Evolutionary conservation across 305 asterid species (phyloP).

Genomic region (Stenogyne calaminthoides): DNA sequence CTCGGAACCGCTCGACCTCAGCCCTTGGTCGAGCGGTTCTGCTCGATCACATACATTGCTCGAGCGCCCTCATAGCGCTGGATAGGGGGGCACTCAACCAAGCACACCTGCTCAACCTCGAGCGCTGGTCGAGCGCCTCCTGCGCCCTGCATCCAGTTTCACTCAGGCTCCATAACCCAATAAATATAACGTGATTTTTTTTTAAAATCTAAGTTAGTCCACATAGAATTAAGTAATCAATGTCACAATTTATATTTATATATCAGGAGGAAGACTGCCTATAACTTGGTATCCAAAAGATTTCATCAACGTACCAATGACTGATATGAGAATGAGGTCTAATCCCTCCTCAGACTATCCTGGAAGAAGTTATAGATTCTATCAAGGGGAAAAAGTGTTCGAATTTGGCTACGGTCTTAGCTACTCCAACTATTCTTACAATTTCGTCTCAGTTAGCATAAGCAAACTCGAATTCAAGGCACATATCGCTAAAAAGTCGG

Average conservation of each 20-base stretch:
- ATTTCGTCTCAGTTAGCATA: conserved; percentile 40
- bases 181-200: no score
- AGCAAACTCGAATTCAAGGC: conserved; percentile 38
- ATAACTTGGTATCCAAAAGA: conserved; percentile 67
- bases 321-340: conserved; percentile 58
- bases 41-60: no score
- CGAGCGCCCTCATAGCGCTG: no score
- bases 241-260: not conserved
- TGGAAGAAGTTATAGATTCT: conserved; percentile 67
- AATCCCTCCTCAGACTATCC: conserved; percentile 57
- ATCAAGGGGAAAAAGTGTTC: conserved; percentile 59
- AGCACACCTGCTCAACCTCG: no score
- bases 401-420: conserved; percentile 78
- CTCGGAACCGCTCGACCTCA: no score
- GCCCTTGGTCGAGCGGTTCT: no score
- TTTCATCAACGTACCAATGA: conserved; percentile 49
- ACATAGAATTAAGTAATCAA: not conserved
- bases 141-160: no score
- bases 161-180: no score
- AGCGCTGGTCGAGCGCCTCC: no score
- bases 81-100: no score
- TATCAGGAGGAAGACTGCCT: conserved; percentile 57
- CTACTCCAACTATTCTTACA: conserved; percentile 60
- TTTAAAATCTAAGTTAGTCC: no score
- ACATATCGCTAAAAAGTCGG: conserved; percentile 6